Evolutionary conservation across 805 yeast genomes (phyloP), one percentile per base, ranked within the genome.

Genomic region (Metschnikowia lachancei): DNA sequence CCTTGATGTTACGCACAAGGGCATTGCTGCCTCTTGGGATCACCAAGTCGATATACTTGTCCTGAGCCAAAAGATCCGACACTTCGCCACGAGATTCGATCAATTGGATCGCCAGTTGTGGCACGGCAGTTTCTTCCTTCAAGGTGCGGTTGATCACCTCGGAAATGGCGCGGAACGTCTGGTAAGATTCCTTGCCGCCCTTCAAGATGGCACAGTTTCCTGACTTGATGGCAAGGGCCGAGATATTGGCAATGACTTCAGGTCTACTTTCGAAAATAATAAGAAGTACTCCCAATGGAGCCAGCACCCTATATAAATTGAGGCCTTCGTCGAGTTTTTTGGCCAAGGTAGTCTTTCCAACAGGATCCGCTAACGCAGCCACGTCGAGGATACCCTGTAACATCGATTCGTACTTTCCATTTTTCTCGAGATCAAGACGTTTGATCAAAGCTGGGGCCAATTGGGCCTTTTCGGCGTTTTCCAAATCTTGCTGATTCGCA

Each of bases 11-110:
- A 56, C 87, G 80, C 34, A 94, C 99, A 48, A 94, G 76, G 53
- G 83, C 92, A 60, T 94, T 94, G 24, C 96, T 87, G n/a, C 99
- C 99, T 60, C 99, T 80, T 50, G 99, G 99, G 58, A 94, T 89
- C 18, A 94, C 99, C 64, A 94, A 76, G 65, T 94, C 99, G 47
- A 94, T 92, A 66, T 84, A 88, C 60, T 77, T 79, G 66, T 94
- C 98, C 68, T 92, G 97, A 42, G 74, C 72, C 60, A 94, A 71
- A 51, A 94, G 76, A 53, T 85, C 92, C 12, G 88, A 81, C 12
- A 94, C 97, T 56, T 91, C 96, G 48, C 86, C 88, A 62, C 99
- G 83, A 3, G 96, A 85, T 54, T 84, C 82, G 47, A 94, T 87
- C 52, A 95, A 74, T 67, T 94, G 97, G 39, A 94, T 79, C 3